Base-by-base conservation (phyloP, 2,329 filamentous ascomycete species). In the Claviceps sp. region DNA sequence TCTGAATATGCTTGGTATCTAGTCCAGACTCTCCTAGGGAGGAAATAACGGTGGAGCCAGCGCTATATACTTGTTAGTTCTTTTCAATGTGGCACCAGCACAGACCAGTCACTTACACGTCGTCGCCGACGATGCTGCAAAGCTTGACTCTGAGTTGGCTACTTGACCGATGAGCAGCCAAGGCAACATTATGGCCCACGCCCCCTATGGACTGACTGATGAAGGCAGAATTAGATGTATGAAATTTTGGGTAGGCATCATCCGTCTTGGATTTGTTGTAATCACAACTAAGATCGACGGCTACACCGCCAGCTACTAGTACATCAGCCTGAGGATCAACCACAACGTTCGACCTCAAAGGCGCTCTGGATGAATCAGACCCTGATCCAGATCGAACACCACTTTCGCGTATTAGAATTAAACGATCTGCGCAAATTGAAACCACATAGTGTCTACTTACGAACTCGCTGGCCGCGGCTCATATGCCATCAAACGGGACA, bases 251-350 rank as follows among this genome's bases (percentile, higher is more conserved):
- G 4, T 68, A 64, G 5, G 51, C 52, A 22, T 64, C 59, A 8
- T 60, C 62, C 2, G 61, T 52, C 41, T 59, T 63, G 42, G 59
- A 51, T 19, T 57, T 54, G 16, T 58, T 55, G 57, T 84, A 93
- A 65, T 96, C 86, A 71, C 91, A 96, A 57, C 84, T 85, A 39
- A 93, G 73, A 66, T 97, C 91, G 56, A 95, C 75, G 16, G 91
- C 91, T 34, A 97, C 78, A 13, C 89, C 89, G n/a, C 90, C 91
- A 50, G 89, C 87, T 44, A 96, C 88, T 30, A 96, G 70, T n/a
- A 96, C 76, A 57, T 90, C 82, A 50, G 75, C 72, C 56, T 64
- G 64, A 56, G 55, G 56, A 14, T 53, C 50, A n/a, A 47, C 52
- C 47, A 41, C 50, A 47, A 55, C 52, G 50, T 50, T 56, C 38